Evolutionary conservation across 129 eudicot species (phyloP), one percentile per base, ranked within the genome.

Genomic region (Ambrosia trifida): DNA sequence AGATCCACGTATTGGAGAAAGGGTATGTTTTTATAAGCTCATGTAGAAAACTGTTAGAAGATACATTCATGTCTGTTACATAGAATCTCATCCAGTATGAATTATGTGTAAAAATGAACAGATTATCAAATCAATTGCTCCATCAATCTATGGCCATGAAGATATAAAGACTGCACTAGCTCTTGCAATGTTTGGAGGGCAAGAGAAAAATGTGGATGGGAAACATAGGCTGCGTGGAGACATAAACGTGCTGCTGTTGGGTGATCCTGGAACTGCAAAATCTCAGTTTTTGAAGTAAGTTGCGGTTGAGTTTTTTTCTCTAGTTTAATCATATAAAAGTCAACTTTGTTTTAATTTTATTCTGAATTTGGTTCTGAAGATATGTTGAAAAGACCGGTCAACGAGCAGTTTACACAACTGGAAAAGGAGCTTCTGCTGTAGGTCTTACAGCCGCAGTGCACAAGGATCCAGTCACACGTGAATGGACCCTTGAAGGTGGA

Each of bases 401-500:
- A 47, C 85, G 99, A 78, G 97, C 99, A 52, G 99, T 94, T 52
- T 94, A 94, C 76, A 94, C 97, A 63, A 94, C 99, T 35, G 99
- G 99, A 41, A 94, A 94, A 82, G 99, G 99, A 76, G 99, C 99
- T 75, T 94, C 99, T 71, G 99, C 99, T 14, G 99, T 94, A 17
- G 99, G 99, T 63, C 96, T 94, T 72, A 94, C 99, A 12, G 99
- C 99, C 63, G 91, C 99, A 11, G 99, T 94, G 67, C 99, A 94
- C 83, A 94, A 94, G 76, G 99, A 94, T 52, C 99, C 99, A 45
- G 97, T 94, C 61, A 94, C 97, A 16, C 76, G 97, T 17, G 99
- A 94, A 76, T 94, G 99, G 99, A 94, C 99, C 33, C 94, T 94
- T 45, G 99, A 94, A 83, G 99, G 99, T 59, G 99, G 99, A 28